Evolutionary conservation across 768 basidiomycete genomes (phyloP).

Genomic region (Rhizopogon vinicolor): DNA sequence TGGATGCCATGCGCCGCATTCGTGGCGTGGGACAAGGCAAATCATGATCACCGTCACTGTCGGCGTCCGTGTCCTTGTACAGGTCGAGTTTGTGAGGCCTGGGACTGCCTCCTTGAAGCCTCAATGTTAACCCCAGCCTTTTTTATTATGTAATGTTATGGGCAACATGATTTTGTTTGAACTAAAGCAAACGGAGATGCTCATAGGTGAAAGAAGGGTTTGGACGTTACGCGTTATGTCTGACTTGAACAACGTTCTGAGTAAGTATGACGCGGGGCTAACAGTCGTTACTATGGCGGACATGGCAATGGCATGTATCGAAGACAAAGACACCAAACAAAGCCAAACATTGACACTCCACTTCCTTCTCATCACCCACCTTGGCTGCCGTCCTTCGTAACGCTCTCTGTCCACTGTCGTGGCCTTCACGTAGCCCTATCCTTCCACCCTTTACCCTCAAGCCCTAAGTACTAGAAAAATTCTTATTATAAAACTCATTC

Average conservation of each 20-base stretch:
- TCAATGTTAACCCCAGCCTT: too few relatives aligned
- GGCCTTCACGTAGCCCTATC: conserved; percentile 6
- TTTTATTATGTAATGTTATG: too few relatives aligned
- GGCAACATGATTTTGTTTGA: neutral
- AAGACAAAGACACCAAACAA: conserved; percentile 18
- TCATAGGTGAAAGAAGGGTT: too few relatives aligned
- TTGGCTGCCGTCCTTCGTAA: conserved; percentile 34
- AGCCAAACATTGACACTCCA: conserved; percentile 12
- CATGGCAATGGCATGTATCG: neutral
- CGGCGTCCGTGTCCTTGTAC: too few relatives aligned
- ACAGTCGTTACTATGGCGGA: too few relatives aligned
- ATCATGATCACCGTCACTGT: neutral
- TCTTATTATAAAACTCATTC: neutral
- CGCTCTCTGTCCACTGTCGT: conserved; percentile 10
- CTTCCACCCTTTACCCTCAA: neutral
- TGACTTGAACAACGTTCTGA: too few relatives aligned
- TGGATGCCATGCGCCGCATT: neutral
- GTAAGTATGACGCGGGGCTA: too few relatives aligned
- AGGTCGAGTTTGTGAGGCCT: neutral
- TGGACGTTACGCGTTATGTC: too few relatives aligned
- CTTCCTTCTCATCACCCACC: conserved; percentile 19
- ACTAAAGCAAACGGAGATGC: too few relatives aligned
- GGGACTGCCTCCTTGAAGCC: neutral
- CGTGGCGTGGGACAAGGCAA: neutral
- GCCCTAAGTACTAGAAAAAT: neutral